Evolutionary conservation across 768 basidiomycete genomes (phyloP).

Genomic region (Rhodocollybia butyracea): DNA sequence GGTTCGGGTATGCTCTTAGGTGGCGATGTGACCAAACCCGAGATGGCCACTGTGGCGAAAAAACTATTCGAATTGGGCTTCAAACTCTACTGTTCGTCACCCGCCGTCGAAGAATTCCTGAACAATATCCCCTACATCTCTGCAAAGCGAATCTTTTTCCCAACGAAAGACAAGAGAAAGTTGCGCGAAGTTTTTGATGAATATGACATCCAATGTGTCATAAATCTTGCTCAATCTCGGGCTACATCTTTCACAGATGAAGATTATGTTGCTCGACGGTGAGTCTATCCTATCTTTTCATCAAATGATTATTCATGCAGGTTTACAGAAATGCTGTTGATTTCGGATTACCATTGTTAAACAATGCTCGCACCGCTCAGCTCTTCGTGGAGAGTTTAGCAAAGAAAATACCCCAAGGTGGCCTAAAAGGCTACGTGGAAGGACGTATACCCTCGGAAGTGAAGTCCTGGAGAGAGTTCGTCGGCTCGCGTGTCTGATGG

Average conservation of each 20-base stretch:
- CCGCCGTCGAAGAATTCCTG: constrained; percentile 75
- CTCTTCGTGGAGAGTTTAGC: constrained; percentile 89
- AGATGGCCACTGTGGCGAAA: constrained; percentile 82
- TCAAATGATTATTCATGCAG: constrained; percentile 4
- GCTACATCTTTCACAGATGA: constrained; percentile 80
- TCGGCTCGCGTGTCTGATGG: constrained; percentile 62
- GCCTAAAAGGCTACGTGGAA: constrained; percentile 75
- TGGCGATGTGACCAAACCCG: constrained; percentile 83
- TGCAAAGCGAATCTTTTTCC: constrained; percentile 93
- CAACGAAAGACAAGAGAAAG: constrained; percentile 93
- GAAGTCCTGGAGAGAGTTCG: constrained; percentile 87
- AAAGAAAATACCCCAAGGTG: constrained; percentile 80
- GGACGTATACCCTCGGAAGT: constrained; percentile 91
- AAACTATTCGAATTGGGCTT: constrained; percentile 83
- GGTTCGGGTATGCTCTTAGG: constrained; percentile 90
- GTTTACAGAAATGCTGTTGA: constrained; percentile 82
- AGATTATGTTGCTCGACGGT: constrained; percentile 94
- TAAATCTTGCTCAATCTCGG: constrained; percentile 85
- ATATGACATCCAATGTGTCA: constrained; percentile 90
- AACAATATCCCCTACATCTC: constrained; percentile 73
- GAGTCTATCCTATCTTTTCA: constrained; percentile 23
- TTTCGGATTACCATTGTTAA: constrained; percentile 89
- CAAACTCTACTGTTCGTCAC: constrained; percentile 89
- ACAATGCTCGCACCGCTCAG: constrained; percentile 84
- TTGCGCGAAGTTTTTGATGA: constrained; percentile 92